phyloP scores from a whole-genome alignment of 495 filamentous ascomycete genomes.

The Neurospora sp. region DNA sequence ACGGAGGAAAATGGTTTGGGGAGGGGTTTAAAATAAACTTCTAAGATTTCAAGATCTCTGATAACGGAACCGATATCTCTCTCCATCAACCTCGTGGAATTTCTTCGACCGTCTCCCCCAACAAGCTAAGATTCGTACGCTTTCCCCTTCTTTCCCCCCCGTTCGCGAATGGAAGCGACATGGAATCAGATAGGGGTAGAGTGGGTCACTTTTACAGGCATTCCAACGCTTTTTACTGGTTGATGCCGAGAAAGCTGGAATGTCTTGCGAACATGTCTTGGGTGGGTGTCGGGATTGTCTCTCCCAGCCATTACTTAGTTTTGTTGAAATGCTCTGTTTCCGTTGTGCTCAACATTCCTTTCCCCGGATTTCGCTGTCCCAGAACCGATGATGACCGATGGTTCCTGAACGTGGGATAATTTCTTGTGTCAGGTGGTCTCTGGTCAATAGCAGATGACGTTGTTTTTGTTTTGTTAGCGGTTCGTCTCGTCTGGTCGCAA shows the following conservation, averaged over 20 bases:
- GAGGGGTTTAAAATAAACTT: not conserved
- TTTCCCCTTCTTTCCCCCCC: not conserved
- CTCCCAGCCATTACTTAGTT: not conserved
- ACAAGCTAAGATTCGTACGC: not conserved
- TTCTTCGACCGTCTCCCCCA: not conserved
- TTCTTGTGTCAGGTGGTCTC: not conserved
- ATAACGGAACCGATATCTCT: not conserved
- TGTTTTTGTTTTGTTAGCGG: not conserved
- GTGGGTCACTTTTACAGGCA: not conserved
- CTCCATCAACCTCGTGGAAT: not conserved
- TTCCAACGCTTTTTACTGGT: not conserved
- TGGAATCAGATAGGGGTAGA: not conserved
- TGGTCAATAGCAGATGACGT: not conserved
- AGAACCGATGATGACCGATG: not conserved
- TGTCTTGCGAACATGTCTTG: not conserved
- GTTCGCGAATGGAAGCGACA: not conserved
- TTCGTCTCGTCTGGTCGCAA: not conserved
- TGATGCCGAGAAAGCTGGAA: not conserved
- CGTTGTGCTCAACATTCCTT: not conserved
- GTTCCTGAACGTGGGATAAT: not conserved
- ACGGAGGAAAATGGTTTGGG: too few relatives aligned
- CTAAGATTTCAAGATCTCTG: not conserved
- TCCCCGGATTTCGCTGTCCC: not conserved
- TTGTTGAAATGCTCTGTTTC: not conserved
- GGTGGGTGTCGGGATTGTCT: not conserved